phyloP scores from a whole-genome alignment of 768 basidiomycete genomes.

The Boletus subcaerulescens region DNA sequence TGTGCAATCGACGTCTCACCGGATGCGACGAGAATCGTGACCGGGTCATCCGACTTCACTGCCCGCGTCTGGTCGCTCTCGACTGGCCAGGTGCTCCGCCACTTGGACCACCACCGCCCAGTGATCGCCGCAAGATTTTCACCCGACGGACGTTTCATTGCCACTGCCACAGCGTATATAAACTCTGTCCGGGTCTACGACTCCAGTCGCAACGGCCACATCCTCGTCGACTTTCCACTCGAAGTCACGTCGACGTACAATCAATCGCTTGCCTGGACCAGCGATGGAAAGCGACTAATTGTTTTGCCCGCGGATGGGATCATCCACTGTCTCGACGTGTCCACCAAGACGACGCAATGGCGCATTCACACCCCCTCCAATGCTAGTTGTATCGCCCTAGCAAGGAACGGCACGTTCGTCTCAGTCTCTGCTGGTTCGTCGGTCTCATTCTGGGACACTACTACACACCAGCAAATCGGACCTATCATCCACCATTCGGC shows the following conservation, averaged over 20 bases:
- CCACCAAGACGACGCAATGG: neutral
- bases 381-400: neutral
- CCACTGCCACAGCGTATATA: too few species aligned
- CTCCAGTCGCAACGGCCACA: too few species aligned
- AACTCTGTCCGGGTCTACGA: neutral
- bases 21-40: neutral
- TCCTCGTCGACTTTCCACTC: too few species aligned
- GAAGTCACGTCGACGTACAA: neutral
- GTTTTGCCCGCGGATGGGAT: neutral
- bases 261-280: constrained; percentile 1
- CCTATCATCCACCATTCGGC: neutral
- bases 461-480: neutral
- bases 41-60: neutral
- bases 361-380: neutral
- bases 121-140: neutral
- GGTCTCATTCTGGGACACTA: neutral
- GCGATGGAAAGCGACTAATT: neutral
- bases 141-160: too few species aligned
- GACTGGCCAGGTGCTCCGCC: neutral
- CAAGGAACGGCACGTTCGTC: neutral
- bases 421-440: neutral
- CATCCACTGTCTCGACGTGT: neutral
- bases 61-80: neutral
- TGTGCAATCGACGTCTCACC: neutral
- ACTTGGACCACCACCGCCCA: neutral